Base-by-base conservation (phyloP, 1,284 basidiomycete species). In the Ustilago bromivora region DNA sequence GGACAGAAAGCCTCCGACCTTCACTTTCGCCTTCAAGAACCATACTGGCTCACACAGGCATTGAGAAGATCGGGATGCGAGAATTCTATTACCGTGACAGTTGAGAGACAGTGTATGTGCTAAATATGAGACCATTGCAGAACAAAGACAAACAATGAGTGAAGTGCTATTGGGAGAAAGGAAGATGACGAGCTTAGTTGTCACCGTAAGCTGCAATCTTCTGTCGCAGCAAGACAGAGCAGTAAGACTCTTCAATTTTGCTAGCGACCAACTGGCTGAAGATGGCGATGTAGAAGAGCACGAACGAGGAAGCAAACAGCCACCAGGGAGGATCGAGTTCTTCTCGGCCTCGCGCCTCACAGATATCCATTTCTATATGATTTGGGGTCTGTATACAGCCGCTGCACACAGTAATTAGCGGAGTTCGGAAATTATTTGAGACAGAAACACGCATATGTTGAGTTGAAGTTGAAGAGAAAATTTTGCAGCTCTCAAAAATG, bases 271-370 rank as follows among this genome's bases (percentile, higher is more conserved):
- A 35, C 54, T 70, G 67, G 19, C 61, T 70, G 61, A 70, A 60
- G 52, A 70, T 55, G 51, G 61, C 53, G 35, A 70, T 70, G 57
- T 70, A 64, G 61, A 70, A 70, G 31, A 70, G 57, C 43, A 70
- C 54, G 17, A 70, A 70, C 15, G 67, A 70, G 7, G 61, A 69
- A 13, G 67, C 67, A 9, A 70, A 70, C 2, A 70, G 57, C 57
- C 61, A 70, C 61, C 61, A 70, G 61, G 51, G 1, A 69, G 56
- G 11, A 51, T 11, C 3, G 56, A 55, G 52, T 56, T 63, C 51
- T 69, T 53, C 36, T 61, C 58, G 19, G 65, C 51, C 51, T 52
- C 51, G 32, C 10, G 38, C 15, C 38, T 40, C 38, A 40, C 38
- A 10, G 15, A 11, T 15, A 40, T 40, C 2, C 38, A 11, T 15